Evolutionary conservation across 2,329 filamentous ascomycete genomes (phyloP).

Genomic region (Trichoderma sp.): DNA sequence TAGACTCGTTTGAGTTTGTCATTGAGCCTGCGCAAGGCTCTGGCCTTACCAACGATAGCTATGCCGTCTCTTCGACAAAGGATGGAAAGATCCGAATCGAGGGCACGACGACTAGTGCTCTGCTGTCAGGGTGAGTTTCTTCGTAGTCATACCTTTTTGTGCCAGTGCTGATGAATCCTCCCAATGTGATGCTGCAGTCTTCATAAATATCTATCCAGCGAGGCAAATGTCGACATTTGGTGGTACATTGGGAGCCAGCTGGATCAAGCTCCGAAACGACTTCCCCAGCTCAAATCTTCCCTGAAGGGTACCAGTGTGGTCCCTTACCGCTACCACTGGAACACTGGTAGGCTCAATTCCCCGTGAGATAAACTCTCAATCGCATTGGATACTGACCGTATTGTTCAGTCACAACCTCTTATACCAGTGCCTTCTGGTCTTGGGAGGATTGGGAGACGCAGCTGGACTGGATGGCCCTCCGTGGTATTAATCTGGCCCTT

Average conservation of each 20-base stretch:
- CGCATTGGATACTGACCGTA: not conserved
- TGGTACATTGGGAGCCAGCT: slow-evolving; percentile 24
- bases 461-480: slow-evolving; percentile 51
- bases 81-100: slow-evolving; percentile 23
- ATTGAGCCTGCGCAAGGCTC: slow-evolving; percentile 3
- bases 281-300: slow-evolving; percentile 19
- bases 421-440: slow-evolving; percentile 48
- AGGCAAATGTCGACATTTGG: slow-evolving; percentile 24
- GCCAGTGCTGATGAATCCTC: not conserved
- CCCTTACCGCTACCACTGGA: slow-evolving; percentile 22
- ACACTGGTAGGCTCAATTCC: slow-evolving; percentile 26
- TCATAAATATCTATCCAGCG: slow-evolving; percentile 23
- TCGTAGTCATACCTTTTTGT: not conserved
- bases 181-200: slow-evolving; percentile 8
- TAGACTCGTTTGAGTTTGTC: slow-evolving; percentile 20
- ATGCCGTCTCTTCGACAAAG: slow-evolving; percentile 18
- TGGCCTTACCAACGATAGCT: slow-evolving; percentile 17
- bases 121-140: slow-evolving; percentile 21
- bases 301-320: slow-evolving; percentile 20
- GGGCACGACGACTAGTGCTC: slow-evolving; percentile 21
- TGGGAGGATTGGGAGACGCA: slow-evolving; percentile 53
- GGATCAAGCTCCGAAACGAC: slow-evolving; percentile 20
- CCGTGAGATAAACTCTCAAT: not conserved
- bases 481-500: slow-evolving; percentile 48
- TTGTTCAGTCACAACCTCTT: slow-evolving; percentile 46